Evolutionary conservation across 495 filamentous ascomycete species (phyloP), one percentile per base, ranked within the genome.

Genomic region (Xylaria palmicola): DNA sequence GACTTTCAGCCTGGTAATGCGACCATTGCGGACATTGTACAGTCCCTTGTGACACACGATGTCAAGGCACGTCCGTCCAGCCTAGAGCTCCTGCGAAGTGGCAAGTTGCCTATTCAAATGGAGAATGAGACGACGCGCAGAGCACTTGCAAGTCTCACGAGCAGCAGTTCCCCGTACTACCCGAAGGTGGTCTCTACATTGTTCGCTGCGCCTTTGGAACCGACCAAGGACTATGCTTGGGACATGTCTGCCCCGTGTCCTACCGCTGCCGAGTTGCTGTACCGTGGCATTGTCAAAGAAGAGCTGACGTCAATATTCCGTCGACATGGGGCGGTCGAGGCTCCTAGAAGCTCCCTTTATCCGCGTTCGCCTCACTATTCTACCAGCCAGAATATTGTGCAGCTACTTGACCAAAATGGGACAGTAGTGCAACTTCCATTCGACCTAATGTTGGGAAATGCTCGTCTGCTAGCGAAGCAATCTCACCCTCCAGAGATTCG

Each of bases 241-340:
- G 93, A 97, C 64, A 86, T 91, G 74, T 80, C 83, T 9, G 73
- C 75, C 26, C 78, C 81, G 1, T 76, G 73, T 48, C 82, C 79
- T 4, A 74, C 70, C 19, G 76, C 85, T 3, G 79, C 82, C 0
- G 86, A 87, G 63, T 72, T 93, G 10, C 76, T 93, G 52, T 77
- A 92, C 17, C 90, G 88, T 59, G 83, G 83, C 55, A 81, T 89
- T 26, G 88, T 94, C 12, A 92, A 91, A 66, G 84, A 94, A 56
- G 84, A 83, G 26, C 72, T 98, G 56, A 83, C 82, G 9, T 81
- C 83, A 7, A 89, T 97, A 13, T 98, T 98, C 66, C 88, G 89
- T n/a, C 83, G 87, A 27, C 95, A 98, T 71, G 94, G 94, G 0
- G 94, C 95, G 2, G 86, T 97, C 20, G 92, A 97, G 70, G 83